phyloP scores from a whole-genome alignment of 116 monocot species.

The Cymodocea nodosa region DNA sequence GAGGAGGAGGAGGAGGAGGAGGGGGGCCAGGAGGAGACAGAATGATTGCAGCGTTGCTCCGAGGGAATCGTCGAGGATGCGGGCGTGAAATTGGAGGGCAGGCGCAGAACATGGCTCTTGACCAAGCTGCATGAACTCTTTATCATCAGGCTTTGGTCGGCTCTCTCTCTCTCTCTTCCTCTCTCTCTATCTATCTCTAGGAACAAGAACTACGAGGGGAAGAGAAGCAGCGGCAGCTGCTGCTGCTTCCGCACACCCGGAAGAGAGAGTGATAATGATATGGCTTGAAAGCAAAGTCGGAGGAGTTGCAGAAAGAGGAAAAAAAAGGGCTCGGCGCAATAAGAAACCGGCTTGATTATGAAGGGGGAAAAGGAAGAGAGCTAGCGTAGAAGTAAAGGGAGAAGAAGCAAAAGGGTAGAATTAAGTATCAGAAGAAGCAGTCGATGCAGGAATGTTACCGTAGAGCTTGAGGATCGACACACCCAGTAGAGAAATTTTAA shows the following conservation, averaged over 20 bases:
- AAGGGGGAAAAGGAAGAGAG: neutral
- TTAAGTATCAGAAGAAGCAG: neutral
- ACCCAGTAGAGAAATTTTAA: neutral
- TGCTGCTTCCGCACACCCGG: too few species aligned
- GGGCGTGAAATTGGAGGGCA: conserved; percentile 54
- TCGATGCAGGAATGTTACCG: neutral
- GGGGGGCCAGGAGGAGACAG: conserved; percentile 62
- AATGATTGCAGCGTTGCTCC: conserved; percentile 56
- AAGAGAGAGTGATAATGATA: conserved; percentile 20
- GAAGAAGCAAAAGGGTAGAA: neutral
- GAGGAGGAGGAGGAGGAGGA: conserved; percentile 27
- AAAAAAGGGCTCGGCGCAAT: neutral
- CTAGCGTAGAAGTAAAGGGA: conserved; percentile 4
- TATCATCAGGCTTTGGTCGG: conserved; percentile 37
- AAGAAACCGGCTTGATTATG: neutral
- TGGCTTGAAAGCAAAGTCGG: conserved; percentile 7
- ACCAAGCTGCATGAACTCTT: conserved; percentile 20
- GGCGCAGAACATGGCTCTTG: conserved; percentile 35
- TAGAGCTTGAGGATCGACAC: neutral
- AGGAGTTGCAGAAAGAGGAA: conserved; percentile 11
- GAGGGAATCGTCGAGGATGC: conserved; percentile 19
- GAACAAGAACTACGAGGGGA: neutral
- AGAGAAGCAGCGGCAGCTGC: conserved; percentile 1
- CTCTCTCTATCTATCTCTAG: too few species aligned
- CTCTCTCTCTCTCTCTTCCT: conserved; percentile 15